Conservation (phyloP, 768 basidiomycete species). For the Pisolithus orientalis region DNA sequence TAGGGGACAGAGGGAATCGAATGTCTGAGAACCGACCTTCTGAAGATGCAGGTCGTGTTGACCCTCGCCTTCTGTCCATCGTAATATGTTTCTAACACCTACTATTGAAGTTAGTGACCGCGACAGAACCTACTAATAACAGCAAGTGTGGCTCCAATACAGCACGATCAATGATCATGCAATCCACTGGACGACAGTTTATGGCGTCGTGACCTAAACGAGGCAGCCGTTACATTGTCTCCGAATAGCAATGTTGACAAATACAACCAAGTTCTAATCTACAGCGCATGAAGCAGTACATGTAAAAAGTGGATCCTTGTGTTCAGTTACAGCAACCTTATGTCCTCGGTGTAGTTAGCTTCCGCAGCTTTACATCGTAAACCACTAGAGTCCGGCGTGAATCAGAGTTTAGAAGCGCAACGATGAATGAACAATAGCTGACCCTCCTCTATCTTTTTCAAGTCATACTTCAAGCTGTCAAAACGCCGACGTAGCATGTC, state of each 20-base stretch:
- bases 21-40: slow-evolving; percentile 53
- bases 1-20: slow-evolving; percentile 2
- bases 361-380: slow-evolving; percentile 78
- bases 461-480: slow-evolving; percentile 79
- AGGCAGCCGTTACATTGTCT: no score
- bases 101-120: background rate
- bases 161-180: background rate
- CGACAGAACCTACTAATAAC: background rate
- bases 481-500: slow-evolving; percentile 69
- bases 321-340: background rate
- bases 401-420: slow-evolving; percentile 1
- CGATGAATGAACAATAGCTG: slow-evolving; percentile 9
- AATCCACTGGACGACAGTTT: no score
- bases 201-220: no score
- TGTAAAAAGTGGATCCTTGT: background rate
- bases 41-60: slow-evolving; percentile 60
- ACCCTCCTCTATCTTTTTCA: slow-evolving; percentile 90
- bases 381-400: slow-evolving; percentile 46
- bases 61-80: slow-evolving; percentile 66
- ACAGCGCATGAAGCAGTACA: background rate
- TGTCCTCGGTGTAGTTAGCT: slow-evolving; percentile 34
- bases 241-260: no score
- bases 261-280: no score
- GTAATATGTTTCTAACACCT: background rate
- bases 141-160: background rate